phyloP scores from a whole-genome alignment of 257 asterid species.

The Jacaranda mimosifolia region DNA sequence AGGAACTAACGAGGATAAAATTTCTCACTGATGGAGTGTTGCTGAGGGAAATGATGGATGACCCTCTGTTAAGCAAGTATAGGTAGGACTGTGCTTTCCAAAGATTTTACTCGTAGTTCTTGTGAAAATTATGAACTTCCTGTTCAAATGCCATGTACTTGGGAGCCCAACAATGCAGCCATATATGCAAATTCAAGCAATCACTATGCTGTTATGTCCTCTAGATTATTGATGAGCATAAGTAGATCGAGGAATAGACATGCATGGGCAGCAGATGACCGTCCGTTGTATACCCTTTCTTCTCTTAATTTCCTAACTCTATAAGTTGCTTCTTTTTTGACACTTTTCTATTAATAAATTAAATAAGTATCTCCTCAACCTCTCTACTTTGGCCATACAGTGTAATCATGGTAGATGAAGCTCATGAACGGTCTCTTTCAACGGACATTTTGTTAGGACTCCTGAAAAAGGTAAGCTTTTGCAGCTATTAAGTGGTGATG shows the following conservation, averaged over 20 bases:
- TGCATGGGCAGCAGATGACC: neutral
- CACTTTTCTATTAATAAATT: neutral
- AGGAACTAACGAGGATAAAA: conserved; percentile 86
- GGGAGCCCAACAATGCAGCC: conserved; percentile 10
- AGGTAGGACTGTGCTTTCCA: conserved; percentile 57
- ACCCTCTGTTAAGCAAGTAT: conserved; percentile 94
- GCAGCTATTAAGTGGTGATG: conserved; percentile 13
- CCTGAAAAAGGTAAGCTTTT: conserved; percentile 78
- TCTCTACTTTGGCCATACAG: conserved; percentile 51
- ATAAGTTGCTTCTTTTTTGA: conserved; percentile 2
- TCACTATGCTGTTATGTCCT: neutral
- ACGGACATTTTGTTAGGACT: conserved; percentile 95
- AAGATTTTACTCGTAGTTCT: neutral
- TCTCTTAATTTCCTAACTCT: conserved; percentile 6
- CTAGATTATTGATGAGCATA: neutral
- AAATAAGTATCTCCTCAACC: conserved; percentile 27
- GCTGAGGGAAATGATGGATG: conserved; percentile 99
- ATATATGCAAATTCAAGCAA: conserved; percentile 7
- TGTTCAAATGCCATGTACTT: neutral
- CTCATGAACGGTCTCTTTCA: conserved; percentile 95
- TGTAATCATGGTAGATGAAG: conserved; percentile 98
- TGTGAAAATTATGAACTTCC: neutral
- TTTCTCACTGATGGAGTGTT: conserved; percentile 97
- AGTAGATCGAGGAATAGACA: neutral
- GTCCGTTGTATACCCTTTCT: neutral